Evolutionary conservation across 805 yeast species (phyloP), one percentile per base, ranked within the genome.

Genomic region (Saturnispora bothae): DNA sequence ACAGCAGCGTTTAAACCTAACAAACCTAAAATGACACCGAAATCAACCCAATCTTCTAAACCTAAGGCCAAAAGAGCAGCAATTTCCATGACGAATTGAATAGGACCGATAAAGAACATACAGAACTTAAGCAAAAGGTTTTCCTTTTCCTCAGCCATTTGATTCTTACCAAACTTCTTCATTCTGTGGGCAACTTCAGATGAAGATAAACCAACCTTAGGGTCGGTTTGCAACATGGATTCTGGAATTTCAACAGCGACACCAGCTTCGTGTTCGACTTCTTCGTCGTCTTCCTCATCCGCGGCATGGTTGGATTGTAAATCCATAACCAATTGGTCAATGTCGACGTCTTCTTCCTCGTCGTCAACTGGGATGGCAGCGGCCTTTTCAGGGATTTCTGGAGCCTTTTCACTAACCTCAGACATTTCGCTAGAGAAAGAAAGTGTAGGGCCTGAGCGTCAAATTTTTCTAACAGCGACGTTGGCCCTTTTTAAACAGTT

Each of bases 41-140:
- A 86, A 76, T 86, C 96, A 59, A 86, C 95, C 96, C 96, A 86
- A 71, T 88, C 96, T 69, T 84, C 86, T 55, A 84, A 72, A 79
- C 95, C 95, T 49, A 94, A 94, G 57, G 95, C 95, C 63, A 84
- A 71, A 49, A 85, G 73, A 54, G 95, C 95, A 55, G 95, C 95
- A 57, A 89, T 92, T 70, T 85, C 95, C 95, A 84, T 84, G 60
- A 84, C 95, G 77, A 85, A 84, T 71, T 84, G 95, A 63, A 85
- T 84, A 51, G 95, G 95, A 68, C 95, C 95, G 48, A 85, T 79
- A 62, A 84, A 84, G 73, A 83, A 84, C 80, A 74, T 72, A 56
- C 80, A 57, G 61, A 84, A 84, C 71, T 85, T 85, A 50, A 83
- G 65, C 43, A 83, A 48, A 63, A 82, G 48, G 66, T 79, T 81